These are phyloP conservation scores for Kuraishia floccosa DNA, from an alignment of 805 yeast genomes.

Conservation along the genomic window DNA sequence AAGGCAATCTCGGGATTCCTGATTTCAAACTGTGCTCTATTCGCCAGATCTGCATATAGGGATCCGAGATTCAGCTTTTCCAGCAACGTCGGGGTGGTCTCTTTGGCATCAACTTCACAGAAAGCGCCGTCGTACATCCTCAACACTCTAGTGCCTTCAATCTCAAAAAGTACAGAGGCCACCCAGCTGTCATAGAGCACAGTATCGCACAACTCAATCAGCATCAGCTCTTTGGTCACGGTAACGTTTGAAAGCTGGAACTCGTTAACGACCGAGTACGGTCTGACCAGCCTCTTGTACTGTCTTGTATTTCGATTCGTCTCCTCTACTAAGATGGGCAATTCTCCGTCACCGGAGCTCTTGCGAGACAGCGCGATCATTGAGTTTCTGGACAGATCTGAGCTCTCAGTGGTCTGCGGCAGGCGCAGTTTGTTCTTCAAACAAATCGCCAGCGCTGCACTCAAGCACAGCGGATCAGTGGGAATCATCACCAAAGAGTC, in stretches of 20 bases:
- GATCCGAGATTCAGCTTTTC: too few species aligned
- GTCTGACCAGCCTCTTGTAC: constrained; percentile 22
- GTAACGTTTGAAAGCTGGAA: constrained; percentile 20
- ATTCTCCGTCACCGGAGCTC: constrained; percentile 33
- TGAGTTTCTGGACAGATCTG: background rate
- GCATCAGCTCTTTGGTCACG: constrained; percentile 20
- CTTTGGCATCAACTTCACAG: too few species aligned
- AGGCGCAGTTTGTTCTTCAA: constrained; percentile 28
- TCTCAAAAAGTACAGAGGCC: constrained; percentile 15
- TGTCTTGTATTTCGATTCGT: constrained; percentile 18
- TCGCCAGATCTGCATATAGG: too few species aligned
- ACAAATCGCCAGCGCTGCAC: constrained; percentile 32
- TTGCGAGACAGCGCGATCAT: constrained; percentile 28
- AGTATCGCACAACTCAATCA: constrained; percentile 30
- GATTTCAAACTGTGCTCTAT: constrained; percentile 21
- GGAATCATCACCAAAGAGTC: constrained; percentile 24
- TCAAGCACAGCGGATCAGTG: constrained; percentile 48
- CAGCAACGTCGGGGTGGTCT: too few species aligned
- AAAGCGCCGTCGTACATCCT: too few species aligned
- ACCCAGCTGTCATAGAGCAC: constrained; percentile 42
- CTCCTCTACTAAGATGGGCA: constrained; percentile 51
- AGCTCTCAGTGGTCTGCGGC: constrained; percentile 18
- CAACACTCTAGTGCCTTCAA: too few species aligned
- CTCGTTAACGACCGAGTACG: constrained; percentile 23
- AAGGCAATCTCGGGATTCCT: constrained; percentile 21